phyloP scores from a whole-genome alignment of 1,284 basidiomycete genomes.

The Fomes fomentarius region DNA sequence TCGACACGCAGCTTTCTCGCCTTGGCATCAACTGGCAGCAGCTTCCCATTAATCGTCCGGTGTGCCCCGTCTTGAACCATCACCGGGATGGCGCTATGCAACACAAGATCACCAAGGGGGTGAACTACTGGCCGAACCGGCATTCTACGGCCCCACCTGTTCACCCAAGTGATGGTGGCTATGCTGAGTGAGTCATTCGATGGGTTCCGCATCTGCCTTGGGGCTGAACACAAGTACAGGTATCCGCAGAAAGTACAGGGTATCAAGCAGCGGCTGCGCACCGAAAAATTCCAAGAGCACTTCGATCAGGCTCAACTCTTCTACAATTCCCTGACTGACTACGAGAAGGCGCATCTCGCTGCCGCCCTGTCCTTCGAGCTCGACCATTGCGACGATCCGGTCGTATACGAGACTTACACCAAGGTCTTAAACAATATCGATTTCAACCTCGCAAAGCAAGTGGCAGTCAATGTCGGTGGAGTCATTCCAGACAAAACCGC shows the following conservation, averaged over 20 bases:
- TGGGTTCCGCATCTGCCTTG: too few relatives aligned
- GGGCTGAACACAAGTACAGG: constrained; percentile 33
- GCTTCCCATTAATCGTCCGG: constrained; percentile 81
- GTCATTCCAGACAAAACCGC: constrained; percentile 51
- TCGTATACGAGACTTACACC: constrained; percentile 70
- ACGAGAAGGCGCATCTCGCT: constrained; percentile 72
- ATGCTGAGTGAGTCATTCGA: constrained; percentile 50
- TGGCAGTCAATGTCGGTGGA: constrained; percentile 68
- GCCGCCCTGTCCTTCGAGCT: constrained; percentile 78
- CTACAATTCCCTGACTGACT: constrained; percentile 71
- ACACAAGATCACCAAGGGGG: constrained; percentile 58
- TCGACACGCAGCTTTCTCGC: constrained; percentile 78
- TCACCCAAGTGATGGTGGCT: constrained; percentile 56
- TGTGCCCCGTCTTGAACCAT: constrained; percentile 80
- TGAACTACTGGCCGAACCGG: constrained; percentile 83
- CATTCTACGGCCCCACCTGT: constrained; percentile 55
- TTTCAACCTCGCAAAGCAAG: constrained; percentile 64
- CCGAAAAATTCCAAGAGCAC: constrained; percentile 76
- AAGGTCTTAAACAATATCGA: constrained; percentile 71
- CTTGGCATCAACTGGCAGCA: constrained; percentile 76
- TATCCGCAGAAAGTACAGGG: constrained; percentile 56
- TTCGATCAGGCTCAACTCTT: constrained; percentile 75
- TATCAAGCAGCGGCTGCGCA: constrained; percentile 69
- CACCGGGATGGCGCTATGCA: constrained; percentile 69
- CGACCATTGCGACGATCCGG: constrained; percentile 74